These are phyloP conservation scores for Cardiospermum halicacabum DNA, from an alignment of 345 rosid genomes.

Conservation along the genomic window DNA sequence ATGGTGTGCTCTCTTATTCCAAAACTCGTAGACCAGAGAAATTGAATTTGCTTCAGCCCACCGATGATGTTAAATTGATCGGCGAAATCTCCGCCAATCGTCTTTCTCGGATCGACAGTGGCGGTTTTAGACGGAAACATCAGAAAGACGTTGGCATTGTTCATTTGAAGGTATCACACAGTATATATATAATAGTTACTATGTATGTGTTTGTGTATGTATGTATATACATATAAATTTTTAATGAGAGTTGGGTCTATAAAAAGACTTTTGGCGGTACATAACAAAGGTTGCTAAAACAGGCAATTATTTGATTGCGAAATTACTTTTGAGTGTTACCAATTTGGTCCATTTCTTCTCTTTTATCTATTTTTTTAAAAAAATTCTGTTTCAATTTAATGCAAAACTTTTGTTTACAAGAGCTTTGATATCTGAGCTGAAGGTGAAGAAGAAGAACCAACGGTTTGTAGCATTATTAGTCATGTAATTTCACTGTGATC, in stretches of 20 bases:
- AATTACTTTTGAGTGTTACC: conserved; percentile 12
- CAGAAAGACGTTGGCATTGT: conserved; percentile 75
- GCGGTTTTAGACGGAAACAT: conserved; percentile 54
- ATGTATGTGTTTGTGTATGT: not conserved
- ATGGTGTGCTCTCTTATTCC: conserved; percentile 78
- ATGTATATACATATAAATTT: not conserved
- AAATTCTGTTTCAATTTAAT: not conserved
- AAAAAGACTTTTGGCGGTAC: conserved; percentile 21
- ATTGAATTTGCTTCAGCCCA: conserved; percentile 38
- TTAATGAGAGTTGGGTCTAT: too few species aligned
- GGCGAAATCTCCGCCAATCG: conserved; percentile 62
- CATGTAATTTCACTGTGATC: conserved; percentile 24
- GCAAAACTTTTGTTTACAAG: conserved; percentile 6
- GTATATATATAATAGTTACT: not conserved
- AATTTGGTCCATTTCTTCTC: conserved; percentile 20
- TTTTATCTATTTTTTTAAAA: not conserved
- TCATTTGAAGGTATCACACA: conserved; percentile 71
- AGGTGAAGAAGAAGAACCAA: conserved; percentile 17
- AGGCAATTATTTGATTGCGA: conserved; percentile 24
- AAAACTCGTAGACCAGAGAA: conserved; percentile 70
- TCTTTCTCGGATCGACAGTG: conserved; percentile 48
- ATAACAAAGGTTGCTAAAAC: conserved; percentile 14
- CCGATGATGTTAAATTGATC: conserved; percentile 67
- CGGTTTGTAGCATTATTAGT: conserved; percentile 32
- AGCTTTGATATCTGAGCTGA: conserved; percentile 39